A percentile compares a stretch with the other conserved stretches of the same genome.
Evolutionary conservation across 2,329 filamentous ascomycete genomes (phyloP).

Genomic region (Helminthosporium solani): DNA sequence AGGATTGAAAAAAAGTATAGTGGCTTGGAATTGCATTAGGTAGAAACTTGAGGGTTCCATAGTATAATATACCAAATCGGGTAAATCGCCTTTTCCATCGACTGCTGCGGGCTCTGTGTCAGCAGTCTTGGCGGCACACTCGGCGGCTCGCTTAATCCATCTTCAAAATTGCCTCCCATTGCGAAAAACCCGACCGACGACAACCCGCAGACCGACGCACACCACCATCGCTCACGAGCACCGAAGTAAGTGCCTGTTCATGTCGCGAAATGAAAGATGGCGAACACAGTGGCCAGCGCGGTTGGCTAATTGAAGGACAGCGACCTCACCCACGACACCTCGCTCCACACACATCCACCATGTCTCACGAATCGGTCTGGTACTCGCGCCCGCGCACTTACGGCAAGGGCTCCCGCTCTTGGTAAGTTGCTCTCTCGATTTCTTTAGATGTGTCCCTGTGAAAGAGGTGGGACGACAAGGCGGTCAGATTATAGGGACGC

Average conservation of each 20-base stretch:
- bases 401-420: slow-evolving; percentile 92
- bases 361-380: slow-evolving; percentile 97
- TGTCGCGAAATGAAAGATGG: no score
- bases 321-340: slow-evolving; percentile 22
- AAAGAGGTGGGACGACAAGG: no score
- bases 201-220: slow-evolving; percentile 17
- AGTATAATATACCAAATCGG: background rate
- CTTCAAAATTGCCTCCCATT: background rate
- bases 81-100: no score
- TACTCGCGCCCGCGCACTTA: slow-evolving; percentile 96
- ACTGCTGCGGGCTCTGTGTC: no score
- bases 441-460: background rate
- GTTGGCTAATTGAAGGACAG: slow-evolving; percentile 18
- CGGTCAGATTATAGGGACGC: no score
- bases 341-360: slow-evolving; percentile 53
- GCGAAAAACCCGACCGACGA: background rate
- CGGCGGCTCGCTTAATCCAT: background rate
- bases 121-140: background rate
- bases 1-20: no score
- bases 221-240: slow-evolving; percentile 28
- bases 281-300: no score
- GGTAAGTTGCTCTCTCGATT: slow-evolving; percentile 63
- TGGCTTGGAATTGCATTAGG: no score
- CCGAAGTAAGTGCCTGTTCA: slow-evolving; percentile 22
- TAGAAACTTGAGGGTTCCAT: no score